Conservation (phyloP, 192 early-diverging fungal genomes). For the Chytriomyces sp. region DNA sequence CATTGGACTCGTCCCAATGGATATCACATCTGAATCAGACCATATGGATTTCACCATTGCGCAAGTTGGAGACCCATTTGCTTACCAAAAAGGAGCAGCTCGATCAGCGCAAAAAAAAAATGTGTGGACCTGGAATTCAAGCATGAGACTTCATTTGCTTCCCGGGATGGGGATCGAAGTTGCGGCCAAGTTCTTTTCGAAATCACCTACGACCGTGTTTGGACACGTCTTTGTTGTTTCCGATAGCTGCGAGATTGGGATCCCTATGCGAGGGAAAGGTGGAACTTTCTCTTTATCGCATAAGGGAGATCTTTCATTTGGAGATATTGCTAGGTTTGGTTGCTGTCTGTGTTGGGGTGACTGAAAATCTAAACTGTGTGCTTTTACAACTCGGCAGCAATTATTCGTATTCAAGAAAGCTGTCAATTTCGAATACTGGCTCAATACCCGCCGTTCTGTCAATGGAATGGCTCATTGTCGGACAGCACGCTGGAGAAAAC, state of each 20-base stretch:
- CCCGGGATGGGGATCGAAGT: conserved; percentile 55
- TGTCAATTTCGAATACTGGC: conserved; percentile 57
- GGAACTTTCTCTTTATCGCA: conserved; percentile 62
- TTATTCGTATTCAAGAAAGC: conserved; percentile 57
- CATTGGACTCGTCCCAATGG: conserved; percentile 61
- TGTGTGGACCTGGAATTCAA: conserved; percentile 53
- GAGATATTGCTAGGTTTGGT: conserved; percentile 56
- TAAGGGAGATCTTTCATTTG: conserved; percentile 64
- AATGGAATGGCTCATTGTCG: conserved; percentile 65
- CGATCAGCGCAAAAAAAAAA: conserved; percentile 43
- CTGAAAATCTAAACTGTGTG: too few species aligned
- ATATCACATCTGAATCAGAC: conserved; percentile 47
- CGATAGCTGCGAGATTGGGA: conserved; percentile 48
- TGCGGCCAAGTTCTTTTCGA: conserved; percentile 52
- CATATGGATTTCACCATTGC: conserved; percentile 58
- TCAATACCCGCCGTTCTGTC: conserved; percentile 61
- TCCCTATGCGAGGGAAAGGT: conserved; percentile 60
- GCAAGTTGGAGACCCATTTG: conserved; percentile 53
- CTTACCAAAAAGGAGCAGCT: conserved; percentile 34
- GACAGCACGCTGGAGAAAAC: conserved; percentile 47
- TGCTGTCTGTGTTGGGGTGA: too few species aligned
- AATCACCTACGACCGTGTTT: conserved; percentile 45
- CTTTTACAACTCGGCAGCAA: conserved; percentile 23
- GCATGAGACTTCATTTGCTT: conserved; percentile 35
- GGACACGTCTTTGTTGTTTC: conserved; percentile 57